Conservation (phyloP, 352 stramenopile genomes). For the Pythium aquatile region DNA sequence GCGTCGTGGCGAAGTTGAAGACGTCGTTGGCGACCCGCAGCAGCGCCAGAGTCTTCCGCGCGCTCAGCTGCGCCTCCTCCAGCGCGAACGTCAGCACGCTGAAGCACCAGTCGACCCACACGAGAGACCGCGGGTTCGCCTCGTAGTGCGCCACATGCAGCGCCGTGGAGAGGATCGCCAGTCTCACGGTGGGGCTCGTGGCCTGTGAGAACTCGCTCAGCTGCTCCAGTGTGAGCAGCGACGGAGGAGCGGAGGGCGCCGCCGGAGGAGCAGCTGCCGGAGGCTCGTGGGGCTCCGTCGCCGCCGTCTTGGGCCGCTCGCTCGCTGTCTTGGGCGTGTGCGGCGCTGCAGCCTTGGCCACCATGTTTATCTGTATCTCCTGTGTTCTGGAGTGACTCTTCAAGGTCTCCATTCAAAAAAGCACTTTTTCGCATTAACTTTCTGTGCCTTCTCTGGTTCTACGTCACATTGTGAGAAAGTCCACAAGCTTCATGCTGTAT, state of each 20-base stretch:
- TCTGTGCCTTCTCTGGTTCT: not conserved
- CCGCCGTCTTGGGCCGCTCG: conserved; percentile 5
- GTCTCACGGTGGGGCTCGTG: conserved; percentile 26
- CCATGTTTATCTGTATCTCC: not conserved
- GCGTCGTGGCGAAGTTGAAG: conserved; percentile 48
- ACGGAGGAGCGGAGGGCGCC: not conserved
- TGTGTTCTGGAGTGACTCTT: not conserved
- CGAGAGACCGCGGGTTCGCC: conserved; percentile 46
- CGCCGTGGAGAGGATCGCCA: conserved; percentile 34
- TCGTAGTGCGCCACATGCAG: conserved; percentile 51
- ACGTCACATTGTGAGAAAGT: not conserved
- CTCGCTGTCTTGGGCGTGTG: conserved; percentile 16
- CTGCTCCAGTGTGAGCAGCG: conserved; percentile 38
- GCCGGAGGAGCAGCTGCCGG: not conserved
- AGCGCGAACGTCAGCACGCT: conserved; percentile 58
- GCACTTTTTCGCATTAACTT: conserved; percentile 8
- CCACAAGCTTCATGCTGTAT: not conserved
- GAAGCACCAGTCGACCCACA: conserved; percentile 69
- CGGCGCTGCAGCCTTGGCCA: conserved; percentile 8
- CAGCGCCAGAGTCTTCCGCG: conserved; percentile 41
- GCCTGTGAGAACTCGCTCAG: conserved; percentile 31
- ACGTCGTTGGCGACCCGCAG: conserved; percentile 52
- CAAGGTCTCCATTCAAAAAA: conserved; percentile 12
- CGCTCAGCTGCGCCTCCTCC: conserved; percentile 37
- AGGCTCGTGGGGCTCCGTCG: not conserved